Conservation (phyloP, 1,284 basidiomycete species). For the Marasmius oreades region DNA sequence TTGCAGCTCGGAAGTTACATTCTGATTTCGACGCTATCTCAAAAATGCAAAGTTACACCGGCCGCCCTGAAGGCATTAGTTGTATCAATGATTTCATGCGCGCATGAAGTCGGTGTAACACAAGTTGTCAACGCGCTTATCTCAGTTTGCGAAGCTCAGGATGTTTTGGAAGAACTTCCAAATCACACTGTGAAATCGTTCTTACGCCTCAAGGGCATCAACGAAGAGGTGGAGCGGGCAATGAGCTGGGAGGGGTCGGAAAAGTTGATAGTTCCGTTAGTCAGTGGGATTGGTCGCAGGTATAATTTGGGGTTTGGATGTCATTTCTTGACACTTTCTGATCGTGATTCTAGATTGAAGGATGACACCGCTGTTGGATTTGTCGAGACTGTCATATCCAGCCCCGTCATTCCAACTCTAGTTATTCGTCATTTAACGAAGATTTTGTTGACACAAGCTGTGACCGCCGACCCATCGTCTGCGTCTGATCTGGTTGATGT, state of each 20-base stretch:
- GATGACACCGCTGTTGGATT: constrained; percentile 36
- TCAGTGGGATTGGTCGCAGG: constrained; percentile 42
- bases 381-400: constrained; percentile 43
- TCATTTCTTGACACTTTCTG: neutral
- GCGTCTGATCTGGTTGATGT: constrained; percentile 14
- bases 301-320: constrained; percentile 22
- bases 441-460: constrained; percentile 31
- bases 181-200: constrained; percentile 16
- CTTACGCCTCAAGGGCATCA: constrained; percentile 40
- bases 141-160: constrained; percentile 58
- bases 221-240: constrained; percentile 41
- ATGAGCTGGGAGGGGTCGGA: constrained; percentile 52
- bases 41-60: constrained; percentile 53
- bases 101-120: constrained; percentile 40
- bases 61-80: constrained; percentile 58
- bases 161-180: constrained; percentile 43
- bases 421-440: constrained; percentile 34
- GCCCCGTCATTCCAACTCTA: constrained; percentile 30
- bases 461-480: constrained; percentile 20
- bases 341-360: constrained; percentile 36
- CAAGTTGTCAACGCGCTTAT: constrained; percentile 59
- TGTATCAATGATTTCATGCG: constrained; percentile 49
- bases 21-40: constrained; percentile 63
- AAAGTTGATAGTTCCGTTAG: constrained; percentile 54
- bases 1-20: constrained; percentile 70